Evolutionary conservation across 345 rosid species (phyloP).

Genomic region (Gossypium rotundifolium): DNA sequence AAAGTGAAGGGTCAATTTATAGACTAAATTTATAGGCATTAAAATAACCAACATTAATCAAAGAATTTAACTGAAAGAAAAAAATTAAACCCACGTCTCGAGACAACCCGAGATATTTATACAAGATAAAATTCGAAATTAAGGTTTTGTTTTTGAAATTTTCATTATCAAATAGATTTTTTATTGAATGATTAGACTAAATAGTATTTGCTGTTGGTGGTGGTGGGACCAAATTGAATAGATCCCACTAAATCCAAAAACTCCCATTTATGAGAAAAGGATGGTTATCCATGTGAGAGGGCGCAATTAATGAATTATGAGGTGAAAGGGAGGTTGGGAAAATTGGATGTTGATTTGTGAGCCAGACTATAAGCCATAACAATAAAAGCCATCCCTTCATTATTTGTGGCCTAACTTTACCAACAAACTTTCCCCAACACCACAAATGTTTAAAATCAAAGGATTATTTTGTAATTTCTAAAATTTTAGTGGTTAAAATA

Average conservation of each 20-base stretch:
- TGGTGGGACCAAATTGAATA: background rate
- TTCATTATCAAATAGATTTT: no score
- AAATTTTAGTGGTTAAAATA: no score
- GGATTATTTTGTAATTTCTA: no score
- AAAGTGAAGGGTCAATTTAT: no score
- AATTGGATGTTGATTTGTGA: background rate
- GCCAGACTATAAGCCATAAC: background rate
- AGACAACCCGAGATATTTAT: no score
- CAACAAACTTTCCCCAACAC: background rate
- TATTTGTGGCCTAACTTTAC: background rate
- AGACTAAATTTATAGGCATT: no score
- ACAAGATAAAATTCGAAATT: no score
- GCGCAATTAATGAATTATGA: background rate
- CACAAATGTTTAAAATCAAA: background rate
- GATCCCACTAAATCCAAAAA: background rate
- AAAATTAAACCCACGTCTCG: no score
- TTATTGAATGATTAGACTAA: no score
- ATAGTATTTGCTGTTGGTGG: background rate
- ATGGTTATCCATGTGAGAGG: background rate
- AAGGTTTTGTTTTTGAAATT: no score
- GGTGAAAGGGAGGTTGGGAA: no score
- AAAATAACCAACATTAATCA: no score
- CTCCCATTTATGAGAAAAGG: background rate
- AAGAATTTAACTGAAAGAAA: rapidly evolving
- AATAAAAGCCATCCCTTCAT: background rate